phyloP scores from a whole-genome alignment of 768 basidiomycete species.

The Albatrellus ellisii region DNA sequence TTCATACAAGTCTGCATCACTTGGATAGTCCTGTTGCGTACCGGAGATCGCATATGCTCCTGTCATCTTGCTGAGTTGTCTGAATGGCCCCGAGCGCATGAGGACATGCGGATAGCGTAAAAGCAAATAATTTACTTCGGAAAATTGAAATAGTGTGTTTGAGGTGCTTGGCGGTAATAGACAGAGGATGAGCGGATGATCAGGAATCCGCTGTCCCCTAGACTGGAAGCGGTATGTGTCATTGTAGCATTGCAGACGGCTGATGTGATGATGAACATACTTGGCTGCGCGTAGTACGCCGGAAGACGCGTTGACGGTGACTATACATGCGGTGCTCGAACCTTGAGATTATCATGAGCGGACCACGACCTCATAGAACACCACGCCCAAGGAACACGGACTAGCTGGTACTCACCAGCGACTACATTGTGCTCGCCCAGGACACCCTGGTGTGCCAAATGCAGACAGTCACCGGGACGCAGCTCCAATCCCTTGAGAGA shows the following conservation, averaged over 20 bases:
- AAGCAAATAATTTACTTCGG: constrained; percentile 27
- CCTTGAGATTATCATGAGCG: constrained; percentile 29
- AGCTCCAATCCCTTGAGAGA: constrained; percentile 57
- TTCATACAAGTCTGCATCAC: constrained; percentile 31
- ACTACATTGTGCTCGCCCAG: constrained; percentile 44
- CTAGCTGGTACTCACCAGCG: constrained; percentile 17
- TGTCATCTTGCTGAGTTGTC: constrained; percentile 27
- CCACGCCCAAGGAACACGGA: background rate
- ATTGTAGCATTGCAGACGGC: background rate
- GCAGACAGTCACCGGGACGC: constrained; percentile 56
- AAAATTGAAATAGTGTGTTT: constrained; percentile 34
- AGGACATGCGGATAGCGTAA: background rate
- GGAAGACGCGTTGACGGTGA: constrained; percentile 62
- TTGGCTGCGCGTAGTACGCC: constrained; percentile 69
- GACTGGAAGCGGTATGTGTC: constrained; percentile 24
- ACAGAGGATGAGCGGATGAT: constrained; percentile 58
- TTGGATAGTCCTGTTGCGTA: constrained; percentile 24
- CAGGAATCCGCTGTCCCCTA: constrained; percentile 71
- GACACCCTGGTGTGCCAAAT: constrained; percentile 60
- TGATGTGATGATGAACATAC: constrained; percentile 26
- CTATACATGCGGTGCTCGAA: constrained; percentile 72
- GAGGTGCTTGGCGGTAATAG: constrained; percentile 31
- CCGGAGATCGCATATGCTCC: constrained; percentile 12
- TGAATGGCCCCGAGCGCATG: constrained; percentile 8
- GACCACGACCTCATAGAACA: background rate